phyloP scores from a whole-genome alignment of 2,329 filamentous ascomycete genomes.

The Zelopaecilomyces penicillatus region DNA sequence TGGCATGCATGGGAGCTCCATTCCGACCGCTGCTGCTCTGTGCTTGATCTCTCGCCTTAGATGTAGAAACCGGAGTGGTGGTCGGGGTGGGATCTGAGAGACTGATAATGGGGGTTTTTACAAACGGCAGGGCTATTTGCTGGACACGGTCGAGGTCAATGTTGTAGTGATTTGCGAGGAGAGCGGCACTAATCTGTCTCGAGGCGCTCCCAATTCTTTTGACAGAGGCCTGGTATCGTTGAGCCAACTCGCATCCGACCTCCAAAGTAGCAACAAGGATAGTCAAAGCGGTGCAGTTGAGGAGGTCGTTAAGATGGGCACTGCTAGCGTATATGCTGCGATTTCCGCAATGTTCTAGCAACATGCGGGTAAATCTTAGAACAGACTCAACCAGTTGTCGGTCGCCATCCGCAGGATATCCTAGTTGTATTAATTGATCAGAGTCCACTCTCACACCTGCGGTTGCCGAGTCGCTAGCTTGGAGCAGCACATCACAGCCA shows the following conservation, averaged over 20 bases:
- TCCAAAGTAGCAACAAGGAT: constrained; percentile 72
- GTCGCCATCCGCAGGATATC: constrained; percentile 69
- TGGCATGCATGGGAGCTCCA: constrained; percentile 60
- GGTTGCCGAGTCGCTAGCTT: constrained; percentile 42
- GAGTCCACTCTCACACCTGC: constrained; percentile 36
- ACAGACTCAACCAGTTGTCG: constrained; percentile 69
- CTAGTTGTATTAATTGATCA: constrained; percentile 46
- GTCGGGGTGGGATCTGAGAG: constrained; percentile 43
- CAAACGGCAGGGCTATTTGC: constrained; percentile 73
- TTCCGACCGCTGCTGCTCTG: constrained; percentile 33
- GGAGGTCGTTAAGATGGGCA: constrained; percentile 74
- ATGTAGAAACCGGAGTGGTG: constrained; percentile 45
- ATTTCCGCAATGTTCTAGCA: constrained; percentile 93
- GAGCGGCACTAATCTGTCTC: constrained; percentile 58
- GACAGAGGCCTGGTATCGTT: constrained; percentile 84
- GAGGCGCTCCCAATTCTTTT: constrained; percentile 62
- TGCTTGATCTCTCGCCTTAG: constrained; percentile 69
- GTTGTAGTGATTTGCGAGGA: constrained; percentile 79
- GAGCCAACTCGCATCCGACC: constrained; percentile 76
- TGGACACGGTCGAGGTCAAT: constrained; percentile 73
- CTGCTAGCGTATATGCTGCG: constrained; percentile 94
- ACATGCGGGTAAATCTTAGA: constrained; percentile 74
- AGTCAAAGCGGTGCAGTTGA: constrained; percentile 77
- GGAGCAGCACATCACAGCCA: constrained; percentile 53
- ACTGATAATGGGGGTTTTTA: constrained; percentile 56